Conservation (phyloP, 176 grass and related monocot species). For the Oryza longistaminata region DNA sequence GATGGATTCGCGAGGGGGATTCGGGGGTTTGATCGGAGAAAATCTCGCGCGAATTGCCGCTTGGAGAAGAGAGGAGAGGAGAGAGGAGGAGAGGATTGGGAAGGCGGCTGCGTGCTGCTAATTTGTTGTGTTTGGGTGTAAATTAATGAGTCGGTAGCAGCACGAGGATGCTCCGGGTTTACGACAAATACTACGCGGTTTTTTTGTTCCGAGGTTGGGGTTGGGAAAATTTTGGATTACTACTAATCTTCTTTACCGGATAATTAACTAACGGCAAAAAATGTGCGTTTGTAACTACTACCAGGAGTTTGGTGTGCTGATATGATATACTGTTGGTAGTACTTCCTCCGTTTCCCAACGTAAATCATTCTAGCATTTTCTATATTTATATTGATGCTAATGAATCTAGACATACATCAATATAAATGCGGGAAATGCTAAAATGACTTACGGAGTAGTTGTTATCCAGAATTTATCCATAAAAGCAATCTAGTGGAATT, state of each 20-base stretch:
- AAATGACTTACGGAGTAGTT: no score
- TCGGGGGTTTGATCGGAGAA: conserved; percentile 36
- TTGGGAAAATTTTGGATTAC: not conserved
- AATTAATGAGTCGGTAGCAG: conserved; percentile 6
- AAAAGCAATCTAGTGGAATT: no score
- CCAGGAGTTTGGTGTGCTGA: no score
- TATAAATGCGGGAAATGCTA: no score
- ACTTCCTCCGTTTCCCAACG: no score
- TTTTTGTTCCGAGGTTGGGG: not conserved
- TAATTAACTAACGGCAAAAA: not conserved
- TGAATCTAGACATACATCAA: no score
- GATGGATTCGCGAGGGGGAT: not conserved
- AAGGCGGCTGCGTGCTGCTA: not conserved
- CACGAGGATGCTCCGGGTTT: not conserved
- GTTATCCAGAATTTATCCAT: no score
- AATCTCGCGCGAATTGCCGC: not conserved
- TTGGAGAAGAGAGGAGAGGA: not conserved
- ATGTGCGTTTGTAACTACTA: no score
- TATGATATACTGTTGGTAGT: no score
- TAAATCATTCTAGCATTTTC: no score
- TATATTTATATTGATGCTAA: no score
- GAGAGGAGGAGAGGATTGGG: not conserved
- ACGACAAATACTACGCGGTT: not conserved
- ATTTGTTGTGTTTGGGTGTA: not conserved
- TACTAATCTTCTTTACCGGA: not conserved